These are phyloP conservation scores for Triticum turgidum DNA, from an alignment of 176 grass and related monocot species.

Conservation along the genomic window DNA sequence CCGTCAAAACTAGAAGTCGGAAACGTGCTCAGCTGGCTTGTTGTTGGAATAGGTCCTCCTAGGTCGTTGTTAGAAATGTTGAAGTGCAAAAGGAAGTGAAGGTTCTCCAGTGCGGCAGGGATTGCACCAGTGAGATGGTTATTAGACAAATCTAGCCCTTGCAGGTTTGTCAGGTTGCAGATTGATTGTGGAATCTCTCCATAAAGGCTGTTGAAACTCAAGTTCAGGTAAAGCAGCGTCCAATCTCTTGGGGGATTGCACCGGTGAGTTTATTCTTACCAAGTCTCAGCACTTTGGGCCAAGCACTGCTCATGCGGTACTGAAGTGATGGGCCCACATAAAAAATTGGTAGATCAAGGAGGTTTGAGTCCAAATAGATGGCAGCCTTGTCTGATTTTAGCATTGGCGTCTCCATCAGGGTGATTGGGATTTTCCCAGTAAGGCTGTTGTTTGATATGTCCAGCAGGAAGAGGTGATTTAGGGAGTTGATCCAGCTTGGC, in stretches of 20 bases:
- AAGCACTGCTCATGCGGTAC: neutral
- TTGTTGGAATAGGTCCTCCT: no score
- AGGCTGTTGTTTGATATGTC: neutral
- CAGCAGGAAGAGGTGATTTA: neutral
- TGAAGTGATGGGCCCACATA: neutral
- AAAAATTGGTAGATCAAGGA: neutral
- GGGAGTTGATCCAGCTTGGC: no score
- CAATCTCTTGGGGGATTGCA: neutral
- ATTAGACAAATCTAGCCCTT: neutral
- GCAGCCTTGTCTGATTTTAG: neutral
- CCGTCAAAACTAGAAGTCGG: no score
- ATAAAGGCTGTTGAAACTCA: neutral
- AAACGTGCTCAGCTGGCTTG: no score
- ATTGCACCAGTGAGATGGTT: no score
- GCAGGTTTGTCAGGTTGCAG: neutral
- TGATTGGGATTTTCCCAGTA: neutral
- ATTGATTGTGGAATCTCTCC: slow-evolving; percentile 22
- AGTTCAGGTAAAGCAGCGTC: neutral
- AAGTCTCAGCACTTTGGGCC: neutral
- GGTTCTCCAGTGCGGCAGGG: no score
- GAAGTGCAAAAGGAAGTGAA: no score
- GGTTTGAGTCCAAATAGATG: neutral
- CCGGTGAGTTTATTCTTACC: neutral
- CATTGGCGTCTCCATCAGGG: neutral
- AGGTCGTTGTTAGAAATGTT: no score